A percentile compares a stretch with the other conserved stretches of the same genome.
These are phyloP conservation scores for Talaromyces amestolkiae DNA, from an alignment of 2,329 filamentous ascomycete species.

Conservation along the genomic window DNA sequence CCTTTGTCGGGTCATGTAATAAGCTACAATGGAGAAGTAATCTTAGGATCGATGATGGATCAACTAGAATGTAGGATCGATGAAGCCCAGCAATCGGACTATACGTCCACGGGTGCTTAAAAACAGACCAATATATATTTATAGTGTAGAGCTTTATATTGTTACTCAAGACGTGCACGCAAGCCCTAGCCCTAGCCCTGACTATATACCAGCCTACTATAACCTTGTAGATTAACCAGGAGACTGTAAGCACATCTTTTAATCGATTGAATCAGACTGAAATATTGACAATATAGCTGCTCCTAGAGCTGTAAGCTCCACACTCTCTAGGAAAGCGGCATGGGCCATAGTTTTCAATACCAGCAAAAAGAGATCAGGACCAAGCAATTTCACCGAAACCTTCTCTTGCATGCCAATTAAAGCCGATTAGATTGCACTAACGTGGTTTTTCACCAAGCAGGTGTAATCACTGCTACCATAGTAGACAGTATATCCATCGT, in stretches of 20 bases:
- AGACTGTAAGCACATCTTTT: background rate
- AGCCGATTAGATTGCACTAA: slow-evolving; percentile 16
- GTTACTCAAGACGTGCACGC: background rate
- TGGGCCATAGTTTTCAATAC: background rate
- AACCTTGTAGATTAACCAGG: background rate
- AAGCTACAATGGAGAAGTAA: background rate
- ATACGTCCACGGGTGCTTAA: too few relatives aligned
- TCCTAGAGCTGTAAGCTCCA: background rate
- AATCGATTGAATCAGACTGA: background rate
- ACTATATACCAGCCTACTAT: background rate
- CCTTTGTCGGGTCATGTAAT: background rate
- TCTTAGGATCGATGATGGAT: background rate
- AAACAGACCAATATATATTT: too few relatives aligned
- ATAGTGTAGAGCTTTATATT: background rate
- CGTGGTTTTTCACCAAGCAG: slow-evolving; percentile 34
- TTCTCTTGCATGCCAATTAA: background rate
- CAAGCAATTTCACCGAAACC: background rate
- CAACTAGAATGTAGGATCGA: background rate
- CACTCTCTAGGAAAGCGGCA: background rate
- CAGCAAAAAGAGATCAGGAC: background rate
- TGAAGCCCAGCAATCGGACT: too few relatives aligned
- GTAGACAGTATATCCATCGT: slow-evolving; percentile 35
- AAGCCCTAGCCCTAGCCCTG: slow-evolving; percentile 1
- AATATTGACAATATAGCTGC: background rate
- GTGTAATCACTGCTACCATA: slow-evolving; percentile 32